Base-by-base conservation (phyloP, 176 grass and related monocot species). In the Thinopyrum elongatum region DNA sequence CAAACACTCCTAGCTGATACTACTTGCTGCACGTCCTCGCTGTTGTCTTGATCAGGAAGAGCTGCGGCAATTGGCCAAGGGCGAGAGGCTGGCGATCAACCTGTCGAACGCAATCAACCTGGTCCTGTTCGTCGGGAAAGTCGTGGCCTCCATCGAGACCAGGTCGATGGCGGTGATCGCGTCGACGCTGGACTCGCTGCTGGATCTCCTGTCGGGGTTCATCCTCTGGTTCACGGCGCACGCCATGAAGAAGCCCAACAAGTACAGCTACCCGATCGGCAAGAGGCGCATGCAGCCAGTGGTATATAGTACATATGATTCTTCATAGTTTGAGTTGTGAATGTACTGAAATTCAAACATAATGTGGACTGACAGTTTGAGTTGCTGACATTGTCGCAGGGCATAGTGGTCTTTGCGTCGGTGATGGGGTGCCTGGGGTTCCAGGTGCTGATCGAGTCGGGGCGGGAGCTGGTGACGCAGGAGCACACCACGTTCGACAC, bases 261-360 rank as follows among this genome's bases (percentile, higher is more conserved):
- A 96, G 82, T 96, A 99, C 34, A 77, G 72, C 39, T 99, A 99
- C 76, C 97, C 97, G 3, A 99, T 99, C 66, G 97, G 97, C 7
- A 99, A 99, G 85, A 90, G 85, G 72, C 90, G 97, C 46, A 99
- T 99, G 94, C 97, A 99, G 69, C 97, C 97, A 57, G 97, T 99
- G 81, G 96, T 98, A 94, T 7, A 21, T 0, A 31, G 1, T 31
- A 21, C 6, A 57, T 57, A 47, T 5, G 44, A 1, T 57, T 57
- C 51, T 21, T 57, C 6, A 8, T 8, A 0, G 6, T 80, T 65
- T 74, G 19, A 26, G 53, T 42, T 19, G 17, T 3, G n/a, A 47
- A 71, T 31, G 38, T 49, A n/a, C n/a, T n/a, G n/a, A n/a, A n/a
- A n/a, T n/a, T n/a, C n/a, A n/a, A n/a, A n/a, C n/a, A n/a, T n/a